Evolutionary conservation across 805 yeast genomes (phyloP).

Genomic region (Zygoascus bituminiphila): DNA sequence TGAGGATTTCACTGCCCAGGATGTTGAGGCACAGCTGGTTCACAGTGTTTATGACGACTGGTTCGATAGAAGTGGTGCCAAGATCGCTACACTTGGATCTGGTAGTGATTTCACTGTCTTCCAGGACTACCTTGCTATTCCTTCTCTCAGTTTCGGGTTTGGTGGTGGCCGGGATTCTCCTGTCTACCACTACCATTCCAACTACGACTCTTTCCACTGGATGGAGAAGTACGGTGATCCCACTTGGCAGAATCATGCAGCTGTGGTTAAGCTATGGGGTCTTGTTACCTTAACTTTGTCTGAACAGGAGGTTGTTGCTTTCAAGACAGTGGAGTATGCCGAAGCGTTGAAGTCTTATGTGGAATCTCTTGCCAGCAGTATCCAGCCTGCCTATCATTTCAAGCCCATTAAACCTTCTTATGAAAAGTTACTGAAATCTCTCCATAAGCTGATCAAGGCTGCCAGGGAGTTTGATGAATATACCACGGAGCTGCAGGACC

Average conservation of each 20-base stretch:
- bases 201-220: slow-evolving; percentile 67
- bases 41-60: slow-evolving; percentile 30
- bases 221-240: slow-evolving; percentile 58
- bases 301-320: slow-evolving; percentile 40
- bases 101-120: slow-evolving; percentile 57
- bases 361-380: slow-evolving; percentile 23
- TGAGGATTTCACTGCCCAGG: neutral
- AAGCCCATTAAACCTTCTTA: slow-evolving; percentile 5
- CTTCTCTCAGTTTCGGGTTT: slow-evolving; percentile 51
- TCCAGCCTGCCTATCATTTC: slow-evolving; percentile 4
- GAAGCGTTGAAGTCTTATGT: slow-evolving; percentile 32
- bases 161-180: slow-evolving; percentile 39
- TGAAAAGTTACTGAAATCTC: slow-evolving; percentile 14
- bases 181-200: slow-evolving; percentile 68
- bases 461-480: slow-evolving; percentile 42
- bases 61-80: slow-evolving; percentile 23
- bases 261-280: slow-evolving; percentile 48
- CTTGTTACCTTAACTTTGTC: slow-evolving; percentile 39
- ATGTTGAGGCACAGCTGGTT: slow-evolving; percentile 13
- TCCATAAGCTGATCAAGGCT: slow-evolving; percentile 20
- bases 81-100: slow-evolving; percentile 48
- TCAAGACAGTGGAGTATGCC: slow-evolving; percentile 38
- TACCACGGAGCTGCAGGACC: slow-evolving; percentile 39
- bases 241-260: slow-evolving; percentile 49
- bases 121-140: slow-evolving; percentile 35